Conservation (phyloP, 352 stramenopile species). For the Phytopythium ostracodes region DNA sequence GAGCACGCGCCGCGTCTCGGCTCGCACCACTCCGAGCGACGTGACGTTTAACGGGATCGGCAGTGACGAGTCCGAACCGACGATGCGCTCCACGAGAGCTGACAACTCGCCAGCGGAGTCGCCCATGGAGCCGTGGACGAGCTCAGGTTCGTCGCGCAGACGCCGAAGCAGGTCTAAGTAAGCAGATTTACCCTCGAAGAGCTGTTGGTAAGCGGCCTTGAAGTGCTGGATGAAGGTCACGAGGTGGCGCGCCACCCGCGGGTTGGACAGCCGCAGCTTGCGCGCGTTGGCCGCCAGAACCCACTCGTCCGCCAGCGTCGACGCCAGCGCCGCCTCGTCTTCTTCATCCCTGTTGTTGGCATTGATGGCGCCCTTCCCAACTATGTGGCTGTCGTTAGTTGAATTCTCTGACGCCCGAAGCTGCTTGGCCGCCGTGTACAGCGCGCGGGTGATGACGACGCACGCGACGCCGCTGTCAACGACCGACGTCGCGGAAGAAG, state of each 20-base stretch:
- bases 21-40: constrained; percentile 63
- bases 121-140: constrained; percentile 48
- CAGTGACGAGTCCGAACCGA: not conserved
- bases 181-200: constrained; percentile 70
- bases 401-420: constrained; percentile 13
- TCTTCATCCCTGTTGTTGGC: constrained; percentile 22
- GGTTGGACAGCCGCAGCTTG: constrained; percentile 63
- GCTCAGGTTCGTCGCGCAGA: constrained; percentile 47
- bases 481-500: no score
- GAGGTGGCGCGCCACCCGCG: constrained; percentile 57
- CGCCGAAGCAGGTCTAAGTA: constrained; percentile 69
- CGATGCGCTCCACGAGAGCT: not conserved
- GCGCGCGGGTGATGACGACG: constrained; percentile 39
- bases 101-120: constrained; percentile 25
- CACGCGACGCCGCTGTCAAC: constrained; percentile 23
- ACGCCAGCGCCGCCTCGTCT: constrained; percentile 46
- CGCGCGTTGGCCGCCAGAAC: constrained; percentile 53
- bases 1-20: constrained; percentile 62
- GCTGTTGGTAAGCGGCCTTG: constrained; percentile 69
- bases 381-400: not conserved
- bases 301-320: constrained; percentile 70
- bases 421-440: constrained; percentile 43
- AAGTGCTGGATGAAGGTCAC: constrained; percentile 78
- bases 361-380: not conserved
- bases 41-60: constrained; percentile 15